These are phyloP conservation scores for Trichoderma asperellum DNA, from an alignment of 2,329 filamentous ascomycete genomes.

Conservation along the genomic window DNA sequence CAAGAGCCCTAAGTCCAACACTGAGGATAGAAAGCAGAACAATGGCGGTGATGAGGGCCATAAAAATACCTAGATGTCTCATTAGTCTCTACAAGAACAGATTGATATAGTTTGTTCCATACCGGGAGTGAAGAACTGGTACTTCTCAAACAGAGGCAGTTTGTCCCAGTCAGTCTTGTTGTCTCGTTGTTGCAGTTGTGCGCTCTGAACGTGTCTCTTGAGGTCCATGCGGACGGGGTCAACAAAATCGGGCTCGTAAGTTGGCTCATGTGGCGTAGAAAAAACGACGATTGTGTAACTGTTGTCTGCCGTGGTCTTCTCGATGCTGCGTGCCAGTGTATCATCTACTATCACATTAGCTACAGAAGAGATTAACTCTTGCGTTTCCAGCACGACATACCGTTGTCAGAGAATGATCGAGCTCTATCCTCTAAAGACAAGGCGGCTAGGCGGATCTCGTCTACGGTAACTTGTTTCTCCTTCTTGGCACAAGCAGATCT, in stretches of 20 bases:
- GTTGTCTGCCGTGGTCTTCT: conserved; percentile 43
- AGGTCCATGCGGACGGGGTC: conserved; percentile 71
- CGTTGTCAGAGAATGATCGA: conserved; percentile 52
- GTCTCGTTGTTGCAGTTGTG: conserved; percentile 41
- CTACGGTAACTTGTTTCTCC: conserved; percentile 45
- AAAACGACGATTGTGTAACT: conserved; percentile 78
- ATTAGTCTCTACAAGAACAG: conserved; percentile 25
- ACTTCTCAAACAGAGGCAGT: conserved; percentile 79
- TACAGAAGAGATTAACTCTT: not conserved
- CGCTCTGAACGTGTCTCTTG: conserved; percentile 60
- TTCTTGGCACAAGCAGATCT: conserved; percentile 49
- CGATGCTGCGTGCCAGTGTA: conserved; percentile 55
- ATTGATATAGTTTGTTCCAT: conserved; percentile 29
- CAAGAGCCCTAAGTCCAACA: conserved; percentile 75
- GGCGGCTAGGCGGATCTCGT: conserved; percentile 48
- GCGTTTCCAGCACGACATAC: conserved; percentile 32
- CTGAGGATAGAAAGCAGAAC: conserved; percentile 77
- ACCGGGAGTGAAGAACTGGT: conserved; percentile 93
- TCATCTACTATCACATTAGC: conserved; percentile 44
- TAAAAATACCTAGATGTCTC: conserved; percentile 74
- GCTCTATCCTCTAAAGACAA: conserved; percentile 49
- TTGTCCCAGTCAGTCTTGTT: conserved; percentile 49
- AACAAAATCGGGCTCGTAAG: conserved; percentile 69
- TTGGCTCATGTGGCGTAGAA: conserved; percentile 60
- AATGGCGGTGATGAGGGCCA: conserved; percentile 73